These are phyloP conservation scores for Peronospora destructor DNA, from an alignment of 352 stramenopile genomes.

Conservation along the genomic window DNA sequence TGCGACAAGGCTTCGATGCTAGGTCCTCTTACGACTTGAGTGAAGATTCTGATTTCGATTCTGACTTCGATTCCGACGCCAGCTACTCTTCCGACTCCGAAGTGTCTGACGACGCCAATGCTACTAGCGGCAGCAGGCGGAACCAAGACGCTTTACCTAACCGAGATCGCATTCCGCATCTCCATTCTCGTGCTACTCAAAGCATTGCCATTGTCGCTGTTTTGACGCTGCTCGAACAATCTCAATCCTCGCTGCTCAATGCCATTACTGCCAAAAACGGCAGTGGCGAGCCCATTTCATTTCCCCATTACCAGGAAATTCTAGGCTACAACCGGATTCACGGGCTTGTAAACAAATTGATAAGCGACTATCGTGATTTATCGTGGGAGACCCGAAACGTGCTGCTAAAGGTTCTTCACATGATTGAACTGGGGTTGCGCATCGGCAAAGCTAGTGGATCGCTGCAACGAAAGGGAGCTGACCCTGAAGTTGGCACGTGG, in stretches of 20 bases:
- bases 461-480: constrained; percentile 10
- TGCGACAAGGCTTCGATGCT: constrained; percentile 29
- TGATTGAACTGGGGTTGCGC: constrained; percentile 39
- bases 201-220: constrained; percentile 30
- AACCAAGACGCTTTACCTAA: background rate
- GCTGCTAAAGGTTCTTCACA: constrained; percentile 38
- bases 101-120: constrained; percentile 7
- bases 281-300: background rate
- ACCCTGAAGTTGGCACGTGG: background rate
- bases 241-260: constrained; percentile 29
- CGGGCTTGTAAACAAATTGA: constrained; percentile 23
- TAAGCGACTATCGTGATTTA: constrained; percentile 30
- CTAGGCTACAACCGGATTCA: constrained; percentile 30
- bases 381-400: constrained; percentile 34
- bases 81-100: constrained; percentile 22
- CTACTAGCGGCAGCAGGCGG: background rate
- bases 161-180: constrained; percentile 28
- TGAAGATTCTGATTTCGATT: constrained; percentile 22
- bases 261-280: constrained; percentile 15
- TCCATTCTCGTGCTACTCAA: constrained; percentile 31
- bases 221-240: constrained; percentile 34
- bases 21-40: constrained; percentile 10
- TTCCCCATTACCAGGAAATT: constrained; percentile 29
- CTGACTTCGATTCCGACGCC: constrained; percentile 19
- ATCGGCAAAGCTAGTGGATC: constrained; percentile 35